phyloP scores from a whole-genome alignment of 129 eudicot genomes.

The Centaurea solstitialis region DNA sequence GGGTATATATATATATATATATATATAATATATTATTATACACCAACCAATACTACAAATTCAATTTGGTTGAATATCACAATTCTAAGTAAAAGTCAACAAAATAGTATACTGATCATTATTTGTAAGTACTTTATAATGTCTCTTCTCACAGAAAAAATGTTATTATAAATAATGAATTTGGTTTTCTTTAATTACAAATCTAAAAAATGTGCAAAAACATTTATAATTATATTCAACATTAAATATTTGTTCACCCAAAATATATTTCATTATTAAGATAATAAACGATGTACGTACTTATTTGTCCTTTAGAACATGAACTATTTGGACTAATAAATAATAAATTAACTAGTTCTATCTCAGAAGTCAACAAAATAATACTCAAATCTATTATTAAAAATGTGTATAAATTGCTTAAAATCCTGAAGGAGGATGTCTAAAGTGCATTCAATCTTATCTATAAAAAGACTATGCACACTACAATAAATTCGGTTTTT shows the following conservation, averaged over 20 bases:
- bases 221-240: background rate
- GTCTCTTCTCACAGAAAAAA: background rate
- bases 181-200: background rate
- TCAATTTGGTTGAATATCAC: background rate
- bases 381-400: background rate
- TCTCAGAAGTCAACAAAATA: background rate
- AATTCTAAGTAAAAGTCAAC: background rate
- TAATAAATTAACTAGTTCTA: background rate
- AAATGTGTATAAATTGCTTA: no score
- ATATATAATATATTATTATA: no score
- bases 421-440: background rate
- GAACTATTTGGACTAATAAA: background rate
- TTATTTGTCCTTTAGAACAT: background rate
- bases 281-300: background rate
- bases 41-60: no score
- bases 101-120: background rate
- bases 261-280: background rate
- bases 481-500: no score
- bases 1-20: no score
- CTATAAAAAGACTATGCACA: background rate
- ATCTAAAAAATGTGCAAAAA: background rate
- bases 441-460: background rate
- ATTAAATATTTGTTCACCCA: background rate
- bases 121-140: background rate
- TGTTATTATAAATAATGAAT: background rate